Conservation (phyloP, 2,329 filamentous ascomycete species). For the Cytospora mali region DNA sequence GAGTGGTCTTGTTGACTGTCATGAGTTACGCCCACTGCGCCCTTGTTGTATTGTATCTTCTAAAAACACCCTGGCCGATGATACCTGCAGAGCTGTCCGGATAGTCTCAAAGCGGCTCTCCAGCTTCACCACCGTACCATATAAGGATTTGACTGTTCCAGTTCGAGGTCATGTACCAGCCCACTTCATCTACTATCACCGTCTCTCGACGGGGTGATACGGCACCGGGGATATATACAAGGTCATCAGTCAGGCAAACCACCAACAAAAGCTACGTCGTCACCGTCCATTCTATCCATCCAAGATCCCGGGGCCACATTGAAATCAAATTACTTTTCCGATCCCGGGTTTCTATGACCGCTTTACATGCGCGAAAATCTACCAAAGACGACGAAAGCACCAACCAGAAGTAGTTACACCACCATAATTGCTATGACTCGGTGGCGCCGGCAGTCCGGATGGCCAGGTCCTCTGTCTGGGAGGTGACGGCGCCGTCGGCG, state of each 20-base stretch:
- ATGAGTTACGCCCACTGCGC: not conserved
- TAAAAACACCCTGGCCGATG: too few relatives aligned
- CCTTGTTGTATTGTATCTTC: too few relatives aligned
- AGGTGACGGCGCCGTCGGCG: slow-evolving; percentile 25
- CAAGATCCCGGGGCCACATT: not conserved
- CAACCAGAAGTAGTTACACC: not conserved
- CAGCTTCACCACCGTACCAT: too few relatives aligned
- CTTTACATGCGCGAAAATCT: not conserved
- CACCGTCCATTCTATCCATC: not conserved
- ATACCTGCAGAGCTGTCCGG: too few relatives aligned
- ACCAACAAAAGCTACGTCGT: not conserved
- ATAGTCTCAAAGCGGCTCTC: too few relatives aligned
- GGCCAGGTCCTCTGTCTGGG: slow-evolving; percentile 27
- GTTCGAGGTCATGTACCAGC: too few relatives aligned
- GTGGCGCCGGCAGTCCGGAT: slow-evolving; percentile 13
- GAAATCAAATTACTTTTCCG: not conserved
- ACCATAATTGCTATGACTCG: slow-evolving; percentile 11
- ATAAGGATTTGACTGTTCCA: too few relatives aligned
- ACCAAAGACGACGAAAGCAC: not conserved
- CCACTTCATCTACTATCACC: too few relatives aligned
- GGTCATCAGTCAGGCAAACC: not conserved
- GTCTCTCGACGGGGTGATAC: too few relatives aligned
- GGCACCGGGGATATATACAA: too few relatives aligned
- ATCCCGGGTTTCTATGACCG: not conserved
- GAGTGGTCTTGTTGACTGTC: not conserved